Percentiles rank a stretch among this genome's conserved stretches.
Conservation (phyloP, 208 protist genomes). For the Acanthamoeba lenticulata region DNA sequence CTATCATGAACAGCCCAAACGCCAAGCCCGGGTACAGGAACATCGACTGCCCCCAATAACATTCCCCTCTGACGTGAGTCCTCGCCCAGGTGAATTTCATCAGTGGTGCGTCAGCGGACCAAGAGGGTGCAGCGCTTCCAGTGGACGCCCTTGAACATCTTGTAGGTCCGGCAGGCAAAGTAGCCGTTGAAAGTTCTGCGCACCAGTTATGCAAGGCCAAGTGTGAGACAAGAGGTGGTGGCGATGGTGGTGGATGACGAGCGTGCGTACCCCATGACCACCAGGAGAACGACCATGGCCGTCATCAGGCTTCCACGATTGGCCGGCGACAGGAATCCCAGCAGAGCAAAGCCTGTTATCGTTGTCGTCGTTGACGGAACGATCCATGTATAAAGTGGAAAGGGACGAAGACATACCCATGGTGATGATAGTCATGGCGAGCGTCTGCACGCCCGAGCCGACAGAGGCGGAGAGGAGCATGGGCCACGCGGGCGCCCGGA, state of each 20-base stretch:
- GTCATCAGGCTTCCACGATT: conserved; percentile 94
- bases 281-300: conserved; percentile 87
- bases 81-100: too few relatives aligned
- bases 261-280: conserved; percentile 82
- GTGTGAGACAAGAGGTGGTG: background rate
- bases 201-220: background rate
- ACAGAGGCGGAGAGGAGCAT: conserved; percentile 89
- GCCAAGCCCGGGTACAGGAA: conserved; percentile 89
- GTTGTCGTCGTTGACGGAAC: background rate
- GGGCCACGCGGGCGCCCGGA: conserved; percentile 90
- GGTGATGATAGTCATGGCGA: conserved; percentile 88
- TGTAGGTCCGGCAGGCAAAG: conserved; percentile 90
- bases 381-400: too few relatives aligned
- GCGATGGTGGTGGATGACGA: background rate
- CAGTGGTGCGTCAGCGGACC: background rate
- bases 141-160: conserved; percentile 88
- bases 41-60: conserved; percentile 74
- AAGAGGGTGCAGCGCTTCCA: conserved; percentile 92
- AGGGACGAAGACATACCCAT: conserved; percentile 14
- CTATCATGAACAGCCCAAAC: conserved; percentile 90
- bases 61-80: too few relatives aligned
- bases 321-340: conserved; percentile 96
- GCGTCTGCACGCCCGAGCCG: conserved; percentile 93
- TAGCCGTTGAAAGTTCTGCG: conserved; percentile 89
- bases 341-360: conserved; percentile 91